These are phyloP conservation scores for Paraleonurus japonicus DNA, from an alignment of 257 asterid genomes.

Conservation along the genomic window DNA sequence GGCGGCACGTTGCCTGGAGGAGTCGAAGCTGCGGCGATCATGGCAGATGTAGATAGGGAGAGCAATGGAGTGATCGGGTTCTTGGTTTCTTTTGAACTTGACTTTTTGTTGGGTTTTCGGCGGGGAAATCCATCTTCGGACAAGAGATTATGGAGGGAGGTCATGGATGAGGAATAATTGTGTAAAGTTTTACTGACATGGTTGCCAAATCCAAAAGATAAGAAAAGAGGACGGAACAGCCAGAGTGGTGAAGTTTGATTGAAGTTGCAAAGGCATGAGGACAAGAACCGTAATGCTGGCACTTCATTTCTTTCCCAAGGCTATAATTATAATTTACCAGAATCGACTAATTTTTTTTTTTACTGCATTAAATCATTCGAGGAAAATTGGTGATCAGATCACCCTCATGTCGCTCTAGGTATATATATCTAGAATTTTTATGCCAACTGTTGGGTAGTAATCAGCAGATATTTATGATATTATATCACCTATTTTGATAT, in stretches of 20 bases:
- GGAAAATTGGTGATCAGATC: too few species aligned
- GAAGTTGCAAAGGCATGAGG: conserved; percentile 28
- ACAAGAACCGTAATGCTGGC: conserved; percentile 23
- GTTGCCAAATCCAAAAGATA: conserved; percentile 26
- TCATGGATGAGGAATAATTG: conserved; percentile 38
- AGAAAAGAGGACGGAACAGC: conserved; percentile 31
- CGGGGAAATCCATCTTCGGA: conserved; percentile 56
- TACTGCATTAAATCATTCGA: not conserved
- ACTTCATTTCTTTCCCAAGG: conserved; percentile 14
- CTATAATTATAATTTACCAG: not conserved
- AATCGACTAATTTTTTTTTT: not conserved
- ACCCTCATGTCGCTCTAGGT: too few species aligned
- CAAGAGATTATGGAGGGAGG: conserved; percentile 70
- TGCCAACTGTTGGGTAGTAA: too few species aligned
- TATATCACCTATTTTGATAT: too few species aligned
- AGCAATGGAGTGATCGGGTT: conserved; percentile 40
- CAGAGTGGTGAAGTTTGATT: conserved; percentile 31
- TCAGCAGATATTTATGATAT: too few species aligned
- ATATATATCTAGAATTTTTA: too few species aligned
- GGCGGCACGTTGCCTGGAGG: conserved; percentile 39
- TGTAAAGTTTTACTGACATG: conserved; percentile 39
- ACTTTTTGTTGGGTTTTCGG: conserved; percentile 42
- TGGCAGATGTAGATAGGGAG: conserved; percentile 77
- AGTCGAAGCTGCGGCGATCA: conserved; percentile 52
- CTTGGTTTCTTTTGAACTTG: conserved; percentile 42